These are phyloP conservation scores for Pythium phragmitis DNA, from an alignment of 352 stramenopile species.

Conservation along the genomic window DNA sequence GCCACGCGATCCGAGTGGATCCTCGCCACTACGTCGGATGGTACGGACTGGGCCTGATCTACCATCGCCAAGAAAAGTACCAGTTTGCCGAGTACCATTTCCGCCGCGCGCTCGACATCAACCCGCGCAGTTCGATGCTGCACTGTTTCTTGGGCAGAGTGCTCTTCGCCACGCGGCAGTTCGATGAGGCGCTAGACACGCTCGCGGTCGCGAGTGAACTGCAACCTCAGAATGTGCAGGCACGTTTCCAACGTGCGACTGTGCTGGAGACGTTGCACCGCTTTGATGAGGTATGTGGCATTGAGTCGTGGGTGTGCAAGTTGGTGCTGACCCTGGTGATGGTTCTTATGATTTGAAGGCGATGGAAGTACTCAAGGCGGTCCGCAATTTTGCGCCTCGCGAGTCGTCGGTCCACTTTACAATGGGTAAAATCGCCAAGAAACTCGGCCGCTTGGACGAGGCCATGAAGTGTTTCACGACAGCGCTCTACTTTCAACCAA, in stretches of 20 bases:
- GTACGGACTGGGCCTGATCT: slow-evolving; percentile 94
- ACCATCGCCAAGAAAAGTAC: slow-evolving; percentile 97
- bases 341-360: slow-evolving; percentile 38
- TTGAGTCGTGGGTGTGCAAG: background rate
- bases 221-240: slow-evolving; percentile 93
- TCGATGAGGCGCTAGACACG: slow-evolving; percentile 90
- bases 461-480: slow-evolving; percentile 96
- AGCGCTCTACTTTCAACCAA: slow-evolving; percentile 96
- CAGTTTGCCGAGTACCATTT: slow-evolving; percentile 98
- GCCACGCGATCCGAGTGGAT: slow-evolving; percentile 92
- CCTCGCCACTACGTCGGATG: slow-evolving; percentile 93
- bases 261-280: slow-evolving; percentile 93
- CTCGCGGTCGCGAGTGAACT: slow-evolving; percentile 86
- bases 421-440: slow-evolving; percentile 94
- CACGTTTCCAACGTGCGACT: slow-evolving; percentile 93
- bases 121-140: slow-evolving; percentile 93
- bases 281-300: slow-evolving; percentile 68
- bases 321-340: background rate
- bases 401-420: slow-evolving; percentile 97
- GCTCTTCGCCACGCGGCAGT: slow-evolving; percentile 89
- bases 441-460: slow-evolving; percentile 87
- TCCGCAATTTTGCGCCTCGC: slow-evolving; percentile 92
- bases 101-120: slow-evolving; percentile 91
- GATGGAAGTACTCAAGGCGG: slow-evolving; percentile 89
- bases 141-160: slow-evolving; percentile 96